These are phyloP conservation scores for Scenedesmus sp. DNA, from an alignment of 163 green algal species.

Conservation along the genomic window DNA sequence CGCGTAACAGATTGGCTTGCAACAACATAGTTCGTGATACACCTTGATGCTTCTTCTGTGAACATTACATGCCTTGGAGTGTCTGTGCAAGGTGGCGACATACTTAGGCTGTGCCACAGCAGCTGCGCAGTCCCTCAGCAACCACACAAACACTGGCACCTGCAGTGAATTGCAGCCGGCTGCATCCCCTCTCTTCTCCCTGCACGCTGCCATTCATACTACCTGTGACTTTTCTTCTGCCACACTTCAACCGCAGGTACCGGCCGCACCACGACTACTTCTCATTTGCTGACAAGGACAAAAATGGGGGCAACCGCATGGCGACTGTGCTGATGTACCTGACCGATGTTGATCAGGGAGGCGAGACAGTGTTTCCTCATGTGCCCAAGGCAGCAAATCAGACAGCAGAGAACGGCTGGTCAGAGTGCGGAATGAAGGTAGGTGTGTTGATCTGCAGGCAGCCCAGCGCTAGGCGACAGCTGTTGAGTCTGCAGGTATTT, in stretches of 20 bases:
- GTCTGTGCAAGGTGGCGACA: too few species aligned
- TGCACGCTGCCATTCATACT: too few species aligned
- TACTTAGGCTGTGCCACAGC: too few species aligned
- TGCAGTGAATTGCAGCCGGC: too few species aligned
- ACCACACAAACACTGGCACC: too few species aligned
- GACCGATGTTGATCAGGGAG: constrained; percentile 60
- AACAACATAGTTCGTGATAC: too few species aligned
- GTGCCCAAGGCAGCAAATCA: constrained; percentile 31
- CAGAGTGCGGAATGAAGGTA: constrained; percentile 26
- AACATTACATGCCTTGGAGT: too few species aligned
- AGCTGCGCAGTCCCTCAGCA: too few species aligned
- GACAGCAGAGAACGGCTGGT: background rate
- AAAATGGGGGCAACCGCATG: constrained; percentile 62
- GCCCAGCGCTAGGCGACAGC: background rate
- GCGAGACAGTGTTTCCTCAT: constrained; percentile 72
- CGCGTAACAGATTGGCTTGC: too few species aligned
- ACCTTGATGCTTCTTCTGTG: too few species aligned
- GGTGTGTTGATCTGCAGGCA: background rate
- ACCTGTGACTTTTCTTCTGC: background rate
- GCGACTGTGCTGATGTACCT: constrained; percentile 68
- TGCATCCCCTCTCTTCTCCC: too few species aligned
- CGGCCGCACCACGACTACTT: constrained; percentile 64
- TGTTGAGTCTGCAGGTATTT: background rate
- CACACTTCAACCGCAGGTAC: constrained; percentile 39
- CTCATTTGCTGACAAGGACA: constrained; percentile 27